Evolutionary conservation across 805 yeast species (phyloP).

Genomic region (Candida morakotiae): DNA sequence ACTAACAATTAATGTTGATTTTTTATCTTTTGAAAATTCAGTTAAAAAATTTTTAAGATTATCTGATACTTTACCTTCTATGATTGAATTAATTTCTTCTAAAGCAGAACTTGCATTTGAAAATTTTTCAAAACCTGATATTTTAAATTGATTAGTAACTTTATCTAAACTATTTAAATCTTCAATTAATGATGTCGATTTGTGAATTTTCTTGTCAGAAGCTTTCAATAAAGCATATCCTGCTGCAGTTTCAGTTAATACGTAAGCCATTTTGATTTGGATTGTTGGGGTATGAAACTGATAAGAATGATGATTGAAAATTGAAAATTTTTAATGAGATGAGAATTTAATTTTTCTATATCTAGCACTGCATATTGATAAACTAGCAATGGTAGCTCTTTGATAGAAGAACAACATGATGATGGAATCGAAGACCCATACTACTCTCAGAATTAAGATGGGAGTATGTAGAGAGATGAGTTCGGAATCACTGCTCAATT

Average conservation of each 20-base stretch:
- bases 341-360: constrained; percentile 1
- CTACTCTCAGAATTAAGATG: too few relatives aligned
- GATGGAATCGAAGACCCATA: too few relatives aligned
- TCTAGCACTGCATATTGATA: not conserved
- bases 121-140: constrained; percentile 94
- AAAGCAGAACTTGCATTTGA: constrained; percentile 92
- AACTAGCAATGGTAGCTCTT: not conserved
- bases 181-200: constrained; percentile 66
- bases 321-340: constrained; percentile 6
- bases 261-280: constrained; percentile 59
- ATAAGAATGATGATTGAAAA: not conserved
- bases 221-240: constrained; percentile 98
- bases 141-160: constrained; percentile 85
- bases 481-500: too few relatives aligned
- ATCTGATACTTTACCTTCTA: constrained; percentile 90
- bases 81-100: constrained; percentile 87
- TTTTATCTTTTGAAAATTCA: constrained; percentile 66
- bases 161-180: constrained; percentile 81
- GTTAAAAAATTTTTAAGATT: constrained; percentile 75
- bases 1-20: constrained; percentile 82
- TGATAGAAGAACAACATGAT: too few relatives aligned
- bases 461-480: too few relatives aligned
- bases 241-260: constrained; percentile 96
- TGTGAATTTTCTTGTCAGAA: constrained; percentile 94
- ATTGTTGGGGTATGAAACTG: too few relatives aligned